A percentile compares a stretch with the other conserved stretches of the same genome.
phyloP scores from a whole-genome alignment of 2,329 filamentous ascomycete species.

The Exophiala aquamarina region DNA sequence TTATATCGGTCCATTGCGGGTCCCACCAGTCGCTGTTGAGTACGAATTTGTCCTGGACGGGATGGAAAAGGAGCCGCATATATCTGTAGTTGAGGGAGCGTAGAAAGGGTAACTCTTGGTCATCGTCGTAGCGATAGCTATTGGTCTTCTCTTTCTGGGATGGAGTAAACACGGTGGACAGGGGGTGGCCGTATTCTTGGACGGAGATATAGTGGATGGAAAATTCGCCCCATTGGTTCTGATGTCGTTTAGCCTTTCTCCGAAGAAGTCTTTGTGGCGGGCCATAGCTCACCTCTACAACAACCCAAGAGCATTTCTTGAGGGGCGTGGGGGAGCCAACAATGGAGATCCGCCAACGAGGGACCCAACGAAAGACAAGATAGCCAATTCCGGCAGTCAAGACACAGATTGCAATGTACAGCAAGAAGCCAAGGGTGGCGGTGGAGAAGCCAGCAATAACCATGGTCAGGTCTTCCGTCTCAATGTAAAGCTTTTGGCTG shows the following conservation, averaged over 20 bases:
- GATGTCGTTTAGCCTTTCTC: conserved; percentile 33
- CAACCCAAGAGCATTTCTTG: conserved; percentile 81
- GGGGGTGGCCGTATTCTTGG: conserved; percentile 59
- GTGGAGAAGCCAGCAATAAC: conserved; percentile 90
- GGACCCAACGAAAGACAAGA: conserved; percentile 85
- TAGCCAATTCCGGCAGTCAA: conserved; percentile 75
- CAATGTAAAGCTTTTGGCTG: conserved; percentile 90
- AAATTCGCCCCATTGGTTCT: conserved; percentile 96
- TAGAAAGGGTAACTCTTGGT: conserved; percentile 73
- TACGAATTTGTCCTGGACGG: conserved; percentile 82
- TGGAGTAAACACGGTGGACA: conserved; percentile 59
- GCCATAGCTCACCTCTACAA: conserved; percentile 67
- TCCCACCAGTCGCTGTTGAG: conserved; percentile 92
- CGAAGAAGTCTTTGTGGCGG: conserved; percentile 20
- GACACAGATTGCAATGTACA: conserved; percentile 71
- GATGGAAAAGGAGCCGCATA: conserved; percentile 88
- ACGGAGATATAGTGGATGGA: conserved; percentile 68
- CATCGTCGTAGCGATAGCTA: conserved; percentile 69
- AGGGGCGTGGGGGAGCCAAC: conserved; percentile 70
- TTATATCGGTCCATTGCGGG: conserved; percentile 78
- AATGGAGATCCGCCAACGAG: conserved; percentile 77
- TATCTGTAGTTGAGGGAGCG: conserved; percentile 89
- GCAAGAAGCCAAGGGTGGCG: conserved; percentile 64
- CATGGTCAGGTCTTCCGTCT: conserved; percentile 90
- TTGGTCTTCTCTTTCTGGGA: conserved; percentile 56